A percentile compares a stretch with the other conserved stretches of the same genome.
These are phyloP conservation scores for Phyllosticta citrichinensis DNA, from an alignment of 2,329 filamentous ascomycete species.

Conservation along the genomic window DNA sequence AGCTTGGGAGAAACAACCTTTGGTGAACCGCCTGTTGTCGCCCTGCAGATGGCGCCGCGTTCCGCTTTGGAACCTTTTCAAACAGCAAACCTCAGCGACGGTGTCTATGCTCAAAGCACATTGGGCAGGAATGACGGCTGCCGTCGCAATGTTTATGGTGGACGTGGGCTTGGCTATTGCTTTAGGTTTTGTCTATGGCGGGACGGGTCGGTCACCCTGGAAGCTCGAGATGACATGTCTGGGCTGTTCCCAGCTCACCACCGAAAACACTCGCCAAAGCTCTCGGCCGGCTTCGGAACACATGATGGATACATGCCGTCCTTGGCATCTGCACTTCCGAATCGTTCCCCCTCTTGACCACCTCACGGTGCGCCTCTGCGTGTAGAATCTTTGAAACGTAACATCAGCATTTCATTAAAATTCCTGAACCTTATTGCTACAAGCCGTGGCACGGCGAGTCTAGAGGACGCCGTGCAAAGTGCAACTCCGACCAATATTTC, in stretches of 20 bases:
- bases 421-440: slow-evolving; percentile 1
- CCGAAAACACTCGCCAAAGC: background rate
- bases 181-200: background rate
- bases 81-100: background rate
- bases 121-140: background rate
- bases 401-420: background rate
- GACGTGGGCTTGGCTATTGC: background rate
- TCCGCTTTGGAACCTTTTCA: background rate
- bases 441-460: background rate
- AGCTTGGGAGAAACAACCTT: background rate
- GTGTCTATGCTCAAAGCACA: background rate
- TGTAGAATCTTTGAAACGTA: background rate
- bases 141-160: background rate
- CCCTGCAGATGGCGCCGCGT: background rate
- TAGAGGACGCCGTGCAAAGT: background rate
- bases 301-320: background rate
- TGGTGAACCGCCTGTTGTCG: background rate
- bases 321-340: background rate
- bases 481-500: background rate
- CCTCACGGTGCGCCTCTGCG: background rate
- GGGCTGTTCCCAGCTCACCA: background rate
- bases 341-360: background rate
- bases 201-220: background rate
- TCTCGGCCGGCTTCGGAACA: background rate
- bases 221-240: background rate